Evolutionary conservation across 2,329 filamentous ascomycete species (phyloP).

Genomic region (Zymoseptoria brevis): DNA sequence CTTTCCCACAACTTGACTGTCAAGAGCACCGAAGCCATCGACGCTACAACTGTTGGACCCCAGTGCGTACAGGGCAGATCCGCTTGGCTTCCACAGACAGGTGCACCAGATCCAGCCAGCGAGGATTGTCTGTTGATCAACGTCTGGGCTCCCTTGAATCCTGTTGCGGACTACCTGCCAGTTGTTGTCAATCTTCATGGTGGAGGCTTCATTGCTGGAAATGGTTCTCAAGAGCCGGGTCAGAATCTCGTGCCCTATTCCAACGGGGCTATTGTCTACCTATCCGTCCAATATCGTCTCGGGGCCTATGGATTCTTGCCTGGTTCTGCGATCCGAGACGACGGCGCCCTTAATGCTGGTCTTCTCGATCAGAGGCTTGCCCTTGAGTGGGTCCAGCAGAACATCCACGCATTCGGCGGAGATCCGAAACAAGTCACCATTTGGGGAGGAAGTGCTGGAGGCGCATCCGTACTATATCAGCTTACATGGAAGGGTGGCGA

Average conservation of each 20-base stretch:
- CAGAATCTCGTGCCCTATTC: conserved; percentile 52
- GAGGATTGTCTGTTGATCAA: conserved; percentile 8
- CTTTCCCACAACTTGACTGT: background rate
- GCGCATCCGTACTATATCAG: conserved; percentile 34
- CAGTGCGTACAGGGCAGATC: background rate
- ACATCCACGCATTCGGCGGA: conserved; percentile 20
- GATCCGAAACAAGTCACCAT: conserved; percentile 19
- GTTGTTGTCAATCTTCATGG: conserved; percentile 54
- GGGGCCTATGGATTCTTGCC: conserved; percentile 25
- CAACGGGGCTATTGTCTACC: conserved; percentile 50
- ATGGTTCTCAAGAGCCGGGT: conserved; percentile 46
- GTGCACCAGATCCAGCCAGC: background rate
- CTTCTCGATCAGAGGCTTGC: conserved; percentile 25
- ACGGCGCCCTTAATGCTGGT: conserved; percentile 26
- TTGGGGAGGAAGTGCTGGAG: conserved; percentile 33
- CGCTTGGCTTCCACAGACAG: conserved; percentile 1
- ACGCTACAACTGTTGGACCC: conserved; percentile 3
- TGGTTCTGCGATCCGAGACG: conserved; percentile 22
- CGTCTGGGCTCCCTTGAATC: conserved; percentile 5
- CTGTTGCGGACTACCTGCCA: conserved; percentile 38
- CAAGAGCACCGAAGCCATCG: conserved; percentile 11
- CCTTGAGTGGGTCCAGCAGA: conserved; percentile 25
- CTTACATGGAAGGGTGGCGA: background rate
- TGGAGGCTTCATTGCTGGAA: conserved; percentile 39
- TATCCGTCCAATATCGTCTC: conserved; percentile 42